These are phyloP conservation scores for Ogataea haglerorum DNA, from an alignment of 805 yeast genomes.

Conservation along the genomic window DNA sequence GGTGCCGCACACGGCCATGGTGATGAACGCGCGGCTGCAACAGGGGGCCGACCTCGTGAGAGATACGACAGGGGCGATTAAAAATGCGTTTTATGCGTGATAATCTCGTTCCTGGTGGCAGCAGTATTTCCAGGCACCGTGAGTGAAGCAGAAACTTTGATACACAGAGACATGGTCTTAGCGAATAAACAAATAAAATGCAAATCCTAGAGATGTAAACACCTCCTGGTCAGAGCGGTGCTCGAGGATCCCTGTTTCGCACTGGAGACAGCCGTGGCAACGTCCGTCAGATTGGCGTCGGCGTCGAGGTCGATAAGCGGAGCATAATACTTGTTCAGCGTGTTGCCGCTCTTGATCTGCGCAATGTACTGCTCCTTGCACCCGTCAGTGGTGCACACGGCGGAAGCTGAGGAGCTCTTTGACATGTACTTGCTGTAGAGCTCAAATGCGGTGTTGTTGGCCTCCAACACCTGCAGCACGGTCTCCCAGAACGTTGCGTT, in stretches of 20 bases:
- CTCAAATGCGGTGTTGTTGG: slow-evolving; percentile 1
- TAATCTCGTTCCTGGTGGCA: too few species aligned
- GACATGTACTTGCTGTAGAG: slow-evolving; percentile 2
- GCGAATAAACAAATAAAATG: too few species aligned
- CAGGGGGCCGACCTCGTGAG: slow-evolving; percentile 13
- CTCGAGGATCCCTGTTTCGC: not conserved
- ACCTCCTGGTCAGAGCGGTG: not conserved
- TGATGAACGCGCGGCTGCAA: slow-evolving; percentile 37
- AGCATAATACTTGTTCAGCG: slow-evolving; percentile 1
- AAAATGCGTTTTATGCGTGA: not conserved
- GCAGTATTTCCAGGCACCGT: too few species aligned
- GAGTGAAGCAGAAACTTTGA: not conserved
- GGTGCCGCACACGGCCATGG: slow-evolving; percentile 49
- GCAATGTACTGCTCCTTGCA: slow-evolving; percentile 1
- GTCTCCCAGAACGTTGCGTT: slow-evolving; percentile 1
- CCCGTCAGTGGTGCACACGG: not conserved
- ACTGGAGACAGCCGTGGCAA: not conserved
- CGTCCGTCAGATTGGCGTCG: not conserved
- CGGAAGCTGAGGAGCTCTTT: not conserved
- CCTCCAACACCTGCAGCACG: not conserved
- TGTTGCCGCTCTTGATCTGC: slow-evolving; percentile 2
- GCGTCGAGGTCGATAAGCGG: not conserved
- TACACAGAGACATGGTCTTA: not conserved
- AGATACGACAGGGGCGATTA: slow-evolving; percentile 6
- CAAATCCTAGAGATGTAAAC: not conserved